Evolutionary conservation across 495 filamentous ascomycete genomes (phyloP), one percentile per base, ranked within the genome.

Genomic region (Elaphomyces granulatus): DNA sequence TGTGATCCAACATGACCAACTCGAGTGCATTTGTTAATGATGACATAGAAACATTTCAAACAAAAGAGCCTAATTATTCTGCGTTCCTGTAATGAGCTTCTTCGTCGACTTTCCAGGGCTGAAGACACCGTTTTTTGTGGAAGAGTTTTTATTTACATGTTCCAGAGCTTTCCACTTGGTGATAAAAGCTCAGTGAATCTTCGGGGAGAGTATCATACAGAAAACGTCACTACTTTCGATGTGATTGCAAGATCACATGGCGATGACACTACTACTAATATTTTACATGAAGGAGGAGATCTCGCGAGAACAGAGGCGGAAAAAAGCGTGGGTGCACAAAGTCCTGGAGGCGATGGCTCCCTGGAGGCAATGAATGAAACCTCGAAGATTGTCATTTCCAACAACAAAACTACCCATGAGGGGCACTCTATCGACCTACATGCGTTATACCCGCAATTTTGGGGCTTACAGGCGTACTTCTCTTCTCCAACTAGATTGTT

Each of bases 81-180:
- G 2, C 71, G 90, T 49, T 79, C 82, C 15, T 96, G 92, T 65
- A 99, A 96, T 59, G 92, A 96, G 59, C 70, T 99, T 2, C 73
- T 96, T 7, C 77, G 90, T 35, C 71, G 90, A 40, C 68, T 99
- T 3, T 96, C 90, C 2, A 71, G 93, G 34, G 86, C 90, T 3
- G 86, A 95, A 51, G 92, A 99, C 60, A 85, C 92, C 0, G 87
- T 93, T 2, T 99, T 98, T 57, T 95, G 87, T 55, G 90, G 90
- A 26, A 72, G 88, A 33, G 87, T 99, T 15, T 94, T 94, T 53
- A 93, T 99, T 46, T 99, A 94, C 52, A 74, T 96, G 42, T 96
- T 94, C 58, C 90, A 96, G 56, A 92, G 83, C 55, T 95, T 96
- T 50, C 86, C 90, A 8, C 68, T 96, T 0, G 87, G 87, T 18